These are phyloP conservation scores for Euclidium syriacum DNA, from an alignment of 345 rosid genomes.

Conservation along the genomic window DNA sequence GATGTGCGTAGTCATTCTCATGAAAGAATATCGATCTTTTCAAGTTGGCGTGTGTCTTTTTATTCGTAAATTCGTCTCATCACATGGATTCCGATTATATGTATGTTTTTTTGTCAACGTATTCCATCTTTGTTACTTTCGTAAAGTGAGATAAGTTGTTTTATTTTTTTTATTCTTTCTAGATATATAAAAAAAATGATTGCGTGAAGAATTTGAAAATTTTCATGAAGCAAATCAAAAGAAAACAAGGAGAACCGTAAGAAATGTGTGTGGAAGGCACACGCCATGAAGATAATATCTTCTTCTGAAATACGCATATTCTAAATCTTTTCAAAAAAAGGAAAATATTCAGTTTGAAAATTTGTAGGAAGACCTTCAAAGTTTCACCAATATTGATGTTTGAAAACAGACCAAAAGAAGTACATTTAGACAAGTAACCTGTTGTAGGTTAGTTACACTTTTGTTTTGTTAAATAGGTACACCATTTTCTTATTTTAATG, in stretches of 20 bases:
- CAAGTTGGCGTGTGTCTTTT: constrained; percentile 19
- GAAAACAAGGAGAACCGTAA: constrained; percentile 9
- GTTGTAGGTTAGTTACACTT: background rate
- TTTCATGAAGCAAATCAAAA: background rate
- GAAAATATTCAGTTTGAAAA: background rate
- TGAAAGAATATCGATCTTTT: background rate
- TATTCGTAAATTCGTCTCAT: background rate
- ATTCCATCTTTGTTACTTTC: constrained; percentile 6
- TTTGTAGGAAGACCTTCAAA: background rate
- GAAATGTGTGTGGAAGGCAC: constrained; percentile 23
- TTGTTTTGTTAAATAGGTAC: too few relatives aligned
- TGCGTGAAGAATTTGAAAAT: constrained; percentile 12
- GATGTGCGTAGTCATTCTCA: background rate
- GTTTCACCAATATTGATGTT: background rate
- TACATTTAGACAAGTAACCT: background rate
- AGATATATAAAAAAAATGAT: background rate
- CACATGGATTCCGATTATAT: background rate
- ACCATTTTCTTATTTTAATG: background rate
- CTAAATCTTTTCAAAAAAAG: background rate
- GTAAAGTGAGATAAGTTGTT: background rate
- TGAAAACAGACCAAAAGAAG: background rate
- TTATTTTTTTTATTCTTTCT: background rate
- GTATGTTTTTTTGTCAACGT: constrained; percentile 12
- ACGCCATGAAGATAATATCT: constrained; percentile 21
- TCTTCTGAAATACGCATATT: constrained; percentile 12